Percentiles rank a stretch among this genome's conserved stretches.
Conservation (phyloP, 139 green algal genomes). For the Raphidocelis subcapitata region DNA sequence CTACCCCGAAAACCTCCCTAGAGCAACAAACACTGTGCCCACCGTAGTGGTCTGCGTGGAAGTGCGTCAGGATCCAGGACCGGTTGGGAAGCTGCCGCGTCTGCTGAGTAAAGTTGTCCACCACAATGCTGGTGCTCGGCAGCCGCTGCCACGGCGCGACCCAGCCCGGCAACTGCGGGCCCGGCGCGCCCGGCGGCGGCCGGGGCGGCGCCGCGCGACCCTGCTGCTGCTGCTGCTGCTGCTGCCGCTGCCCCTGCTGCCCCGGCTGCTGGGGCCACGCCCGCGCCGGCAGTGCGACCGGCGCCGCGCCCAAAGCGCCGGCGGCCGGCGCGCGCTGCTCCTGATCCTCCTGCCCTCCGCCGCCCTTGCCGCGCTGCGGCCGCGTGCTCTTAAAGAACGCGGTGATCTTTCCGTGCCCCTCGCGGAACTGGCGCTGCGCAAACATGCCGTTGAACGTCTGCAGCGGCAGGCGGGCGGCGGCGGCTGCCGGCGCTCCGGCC, state of each 20-base stretch:
- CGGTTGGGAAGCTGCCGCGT: slow-evolving; percentile 13
- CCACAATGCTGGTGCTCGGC: slow-evolving; percentile 55
- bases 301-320: too few relatives aligned
- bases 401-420: too few relatives aligned
- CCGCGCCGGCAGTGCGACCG: too few relatives aligned
- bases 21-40: slow-evolving; percentile 3
- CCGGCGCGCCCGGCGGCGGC: too few relatives aligned
- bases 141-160: slow-evolving; percentile 7
- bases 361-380: neutral
- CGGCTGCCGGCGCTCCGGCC: too few relatives aligned
- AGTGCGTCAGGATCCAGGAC: slow-evolving; percentile 87
- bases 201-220: neutral
- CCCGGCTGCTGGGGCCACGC: neutral
- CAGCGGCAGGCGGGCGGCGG: too few relatives aligned
- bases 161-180: slow-evolving; percentile 5
- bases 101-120: slow-evolving; percentile 69
- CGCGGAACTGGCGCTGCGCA: too few relatives aligned
- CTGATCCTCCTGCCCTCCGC: too few relatives aligned
- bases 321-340: neutral
- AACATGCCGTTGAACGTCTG: too few relatives aligned
- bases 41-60: slow-evolving; percentile 88
- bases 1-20: neutral
- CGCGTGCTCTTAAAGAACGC: too few relatives aligned
- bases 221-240: neutral
- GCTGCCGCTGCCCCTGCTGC: slow-evolving; percentile 1